Conservation (phyloP, 495 filamentous ascomycete genomes). For the Cercophora samala region DNA sequence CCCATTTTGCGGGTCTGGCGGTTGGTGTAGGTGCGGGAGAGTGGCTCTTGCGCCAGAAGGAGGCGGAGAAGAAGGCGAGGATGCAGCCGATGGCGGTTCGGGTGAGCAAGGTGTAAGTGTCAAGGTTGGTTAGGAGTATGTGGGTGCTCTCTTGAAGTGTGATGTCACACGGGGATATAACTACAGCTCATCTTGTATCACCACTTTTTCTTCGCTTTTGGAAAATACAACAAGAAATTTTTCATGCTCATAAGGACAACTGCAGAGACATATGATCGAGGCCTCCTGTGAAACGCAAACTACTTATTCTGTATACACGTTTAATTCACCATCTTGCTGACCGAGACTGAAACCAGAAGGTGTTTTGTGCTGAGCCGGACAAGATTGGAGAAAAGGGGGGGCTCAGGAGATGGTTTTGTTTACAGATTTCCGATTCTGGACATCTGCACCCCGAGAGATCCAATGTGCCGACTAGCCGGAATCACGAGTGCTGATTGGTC, state of each 20-base stretch:
- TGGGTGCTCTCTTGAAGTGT: not conserved
- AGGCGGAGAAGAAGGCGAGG: slow-evolving; percentile 16
- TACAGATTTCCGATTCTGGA: not conserved
- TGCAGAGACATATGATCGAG: not conserved
- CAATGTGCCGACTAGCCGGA: not conserved
- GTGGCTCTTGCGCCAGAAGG: slow-evolving; percentile 28
- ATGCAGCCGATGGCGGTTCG: not conserved
- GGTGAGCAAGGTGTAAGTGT: slow-evolving; percentile 1
- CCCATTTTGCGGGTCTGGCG: slow-evolving; percentile 68
- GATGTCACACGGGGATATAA: not conserved
- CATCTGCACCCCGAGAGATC: not conserved
- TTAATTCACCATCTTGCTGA: not conserved
- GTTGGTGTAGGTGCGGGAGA: slow-evolving; percentile 46
- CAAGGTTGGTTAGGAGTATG: not conserved
- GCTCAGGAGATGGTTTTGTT: not conserved
- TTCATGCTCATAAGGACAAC: not conserved
- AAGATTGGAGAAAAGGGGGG: not conserved
- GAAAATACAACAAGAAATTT: not conserved
- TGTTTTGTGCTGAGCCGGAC: not conserved
- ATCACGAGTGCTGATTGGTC: not conserved
- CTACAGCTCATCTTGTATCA: not conserved
- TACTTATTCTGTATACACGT: not conserved
- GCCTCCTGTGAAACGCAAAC: not conserved
- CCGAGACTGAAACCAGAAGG: not conserved
- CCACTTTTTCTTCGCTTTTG: too few relatives aligned